A percentile compares a stretch with the other conserved stretches of the same genome.
phyloP scores from a whole-genome alignment of 2,329 filamentous ascomycete genomes.

The Penicillium hesseltinei region DNA sequence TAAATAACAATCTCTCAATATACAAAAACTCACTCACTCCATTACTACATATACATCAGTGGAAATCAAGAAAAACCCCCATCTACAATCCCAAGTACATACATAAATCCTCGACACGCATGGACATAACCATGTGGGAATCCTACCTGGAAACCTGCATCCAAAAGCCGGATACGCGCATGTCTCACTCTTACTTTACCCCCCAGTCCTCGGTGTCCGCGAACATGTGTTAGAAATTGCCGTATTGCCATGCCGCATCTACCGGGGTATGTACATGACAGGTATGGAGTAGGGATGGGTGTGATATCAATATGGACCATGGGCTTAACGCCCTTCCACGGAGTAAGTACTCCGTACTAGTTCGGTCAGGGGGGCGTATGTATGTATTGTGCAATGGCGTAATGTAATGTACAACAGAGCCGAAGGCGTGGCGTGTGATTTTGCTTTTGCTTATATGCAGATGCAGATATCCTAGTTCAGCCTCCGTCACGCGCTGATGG shows the following conservation, averaged over 20 bases:
- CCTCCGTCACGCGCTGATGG: neutral
- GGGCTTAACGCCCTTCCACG: neutral
- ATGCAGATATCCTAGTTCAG: constrained; percentile 2
- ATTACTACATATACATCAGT: neutral
- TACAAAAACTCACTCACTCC: neutral
- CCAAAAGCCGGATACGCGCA: constrained; percentile 1
- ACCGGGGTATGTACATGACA: neutral
- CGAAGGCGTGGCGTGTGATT: neutral
- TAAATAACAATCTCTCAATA: neutral
- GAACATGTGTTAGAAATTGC: neutral
- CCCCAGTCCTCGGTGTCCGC: neutral
- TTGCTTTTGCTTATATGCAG: neutral
- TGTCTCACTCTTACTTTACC: neutral
- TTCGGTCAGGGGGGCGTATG: neutral
- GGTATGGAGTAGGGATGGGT: neutral
- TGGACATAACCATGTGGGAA: constrained; percentile 7
- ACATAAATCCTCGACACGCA: neutral
- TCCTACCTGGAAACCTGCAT: constrained; percentile 2
- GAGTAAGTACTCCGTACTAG: neutral
- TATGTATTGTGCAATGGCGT: neutral
- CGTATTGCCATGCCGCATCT: neutral
- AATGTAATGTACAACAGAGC: neutral
- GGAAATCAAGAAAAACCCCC: neutral
- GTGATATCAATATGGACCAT: neutral
- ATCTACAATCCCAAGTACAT: neutral